Base-by-base conservation (phyloP, 768 basidiomycete species). In the Suillus bovinus region DNA sequence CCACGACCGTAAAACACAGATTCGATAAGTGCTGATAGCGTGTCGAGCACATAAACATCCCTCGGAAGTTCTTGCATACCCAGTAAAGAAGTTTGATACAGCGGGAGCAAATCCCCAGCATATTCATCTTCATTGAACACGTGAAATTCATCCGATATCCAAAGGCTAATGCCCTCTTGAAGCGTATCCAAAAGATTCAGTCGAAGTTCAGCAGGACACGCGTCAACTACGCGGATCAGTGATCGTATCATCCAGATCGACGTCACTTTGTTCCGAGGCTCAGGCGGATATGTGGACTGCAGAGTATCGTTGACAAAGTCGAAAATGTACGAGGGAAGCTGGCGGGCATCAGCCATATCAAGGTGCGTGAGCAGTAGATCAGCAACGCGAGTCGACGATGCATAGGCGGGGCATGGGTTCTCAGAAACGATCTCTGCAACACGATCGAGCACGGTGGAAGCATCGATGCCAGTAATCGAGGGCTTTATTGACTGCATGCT, bases 161-260 rank as follows among this genome's bases (percentile, higher is more conserved):
- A 93, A 16, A 79, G 66, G 46, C 76, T 70, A 29, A 90, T 56
- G 11, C 87, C 85, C 1, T 85, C 87, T 64, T 86, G 81, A 16
- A 86, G 61, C 14, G 70, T 61, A 53, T 82, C 79, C 54, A 91
- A 69, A 44, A 89, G 67, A 27, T 74, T 71, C 24, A 79, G 64
- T 46, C 80, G 70, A 55, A 85, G 74, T 47, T 81, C 81, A 5
- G 64, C 62, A 2, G 88, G 86, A 68, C 87, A 88, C 0, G 72
- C 65, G 61, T 88, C 87, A 44, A 93, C 74, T 5, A 83, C 68
- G 8, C 77, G 73, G 49, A 80, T 80, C 58, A 91, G 72, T 5
- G 87, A 80, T 42, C 85, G 77, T 22, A 86, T 74, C 64, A 89
- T 76, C 90, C 89, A 92, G 63, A 84, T 76, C 39, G 83, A 81